Evolutionary conservation across 257 asterid species (phyloP), one percentile per base, ranked within the genome.

Genomic region (Ocimum tenuiflorum): DNA sequence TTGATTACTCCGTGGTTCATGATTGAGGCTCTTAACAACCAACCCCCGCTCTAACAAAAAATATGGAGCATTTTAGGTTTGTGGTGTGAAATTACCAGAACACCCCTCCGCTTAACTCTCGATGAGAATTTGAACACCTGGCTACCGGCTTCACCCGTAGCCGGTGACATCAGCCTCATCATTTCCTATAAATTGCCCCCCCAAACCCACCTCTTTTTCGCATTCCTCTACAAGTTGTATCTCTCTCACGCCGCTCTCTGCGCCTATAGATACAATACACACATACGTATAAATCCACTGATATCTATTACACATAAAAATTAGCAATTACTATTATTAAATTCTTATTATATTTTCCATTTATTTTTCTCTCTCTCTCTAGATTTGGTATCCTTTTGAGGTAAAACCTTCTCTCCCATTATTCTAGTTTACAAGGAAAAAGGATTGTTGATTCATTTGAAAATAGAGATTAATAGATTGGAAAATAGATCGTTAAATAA

Each of bases 181-280:
- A 29, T 77, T 76, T 71, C 86, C 96, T 88, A 88, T 88, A 88
- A 84, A 88, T 83, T 82, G n/a, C 75, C 87, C 83, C 83, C 81
- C 59, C 74, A 18, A 38, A 60, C 11, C 71, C 73, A 12, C 14
- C 52, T 43, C 74, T 15, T n/a, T 35, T 49, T 70, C 45, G 73
- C 70, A 62, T 69, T 60, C 59, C 64, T 54, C 69, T 57, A 65
- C 33, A 50, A 8, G 36, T 24, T 8, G 2, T 57, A 9, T 7
- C 27, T 43, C 77, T 74, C 64, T 56, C 59, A 31, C 48, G 58
- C 67, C 22, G 58, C 77, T 68, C 70, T 42, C 76, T 52, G 18
- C 61, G 60, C 65, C 73, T 63, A 71, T 65, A 71, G 53, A 67
- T 60, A 68, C 23, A 58, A 27, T 27, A 27, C 4, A 27, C 4